phyloP scores from a whole-genome alignment of 805 yeast genomes.

The Saccharomycopsis capsularis region DNA sequence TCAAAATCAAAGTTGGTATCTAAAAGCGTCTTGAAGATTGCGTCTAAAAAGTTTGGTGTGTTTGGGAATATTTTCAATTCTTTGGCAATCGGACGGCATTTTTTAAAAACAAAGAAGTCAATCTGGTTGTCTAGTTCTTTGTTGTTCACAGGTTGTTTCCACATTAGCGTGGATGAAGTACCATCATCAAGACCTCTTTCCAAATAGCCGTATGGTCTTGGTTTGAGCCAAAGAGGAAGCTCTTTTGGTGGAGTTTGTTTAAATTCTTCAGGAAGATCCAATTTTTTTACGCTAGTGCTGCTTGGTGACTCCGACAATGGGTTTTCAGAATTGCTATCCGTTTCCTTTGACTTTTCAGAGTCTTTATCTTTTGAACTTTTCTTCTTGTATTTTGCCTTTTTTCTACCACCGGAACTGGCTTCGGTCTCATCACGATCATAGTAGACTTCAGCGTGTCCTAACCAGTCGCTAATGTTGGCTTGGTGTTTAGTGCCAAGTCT shows the following conservation, averaged over 20 bases:
- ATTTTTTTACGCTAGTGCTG: neutral
- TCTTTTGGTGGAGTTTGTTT: slow-evolving; percentile 36
- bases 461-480: slow-evolving; percentile 58
- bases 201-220: slow-evolving; percentile 70
- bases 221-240: slow-evolving; percentile 71
- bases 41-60: slow-evolving; percentile 81
- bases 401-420: slow-evolving; percentile 22
- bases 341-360: slow-evolving; percentile 18
- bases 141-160: slow-evolving; percentile 43
- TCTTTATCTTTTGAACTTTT: neutral
- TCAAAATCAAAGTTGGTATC: slow-evolving; percentile 43
- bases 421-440: slow-evolving; percentile 36
- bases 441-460: slow-evolving; percentile 57
- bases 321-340: slow-evolving; percentile 15
- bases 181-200: slow-evolving; percentile 75
- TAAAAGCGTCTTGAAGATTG: slow-evolving; percentile 50
- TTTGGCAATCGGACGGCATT: slow-evolving; percentile 52
- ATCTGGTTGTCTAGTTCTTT: slow-evolving; percentile 30
- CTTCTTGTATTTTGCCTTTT: slow-evolving; percentile 17
- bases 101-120: slow-evolving; percentile 44
- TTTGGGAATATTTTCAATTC: slow-evolving; percentile 47
- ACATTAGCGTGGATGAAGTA: slow-evolving; percentile 53
- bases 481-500: slow-evolving; percentile 71
- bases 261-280: slow-evolving; percentile 44
- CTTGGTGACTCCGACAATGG: neutral